These are phyloP conservation scores for Botryotinia convoluta DNA, from an alignment of 2,329 filamentous ascomycete genomes.

Conservation along the genomic window DNA sequence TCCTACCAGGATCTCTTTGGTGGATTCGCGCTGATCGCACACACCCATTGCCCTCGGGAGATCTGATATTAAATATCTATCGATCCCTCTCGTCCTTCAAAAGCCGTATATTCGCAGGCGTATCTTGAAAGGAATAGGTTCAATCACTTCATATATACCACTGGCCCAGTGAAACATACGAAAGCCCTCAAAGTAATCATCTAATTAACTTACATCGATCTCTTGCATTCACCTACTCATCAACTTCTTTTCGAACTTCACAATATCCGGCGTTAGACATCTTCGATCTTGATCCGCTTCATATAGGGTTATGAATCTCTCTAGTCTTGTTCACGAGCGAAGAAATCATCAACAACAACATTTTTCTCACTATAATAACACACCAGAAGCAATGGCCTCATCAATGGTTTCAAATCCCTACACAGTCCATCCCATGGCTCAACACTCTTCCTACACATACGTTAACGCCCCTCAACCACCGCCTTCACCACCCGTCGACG, in stretches of 20 bases:
- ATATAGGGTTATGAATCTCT: slow-evolving; percentile 39
- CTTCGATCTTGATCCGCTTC: slow-evolving; percentile 12
- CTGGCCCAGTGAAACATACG: slow-evolving; percentile 36
- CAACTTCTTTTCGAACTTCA: slow-evolving; percentile 2
- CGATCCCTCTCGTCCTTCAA: slow-evolving; percentile 42
- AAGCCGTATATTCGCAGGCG: slow-evolving; percentile 36
- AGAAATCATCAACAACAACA: slow-evolving; percentile 36
- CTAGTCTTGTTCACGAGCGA: slow-evolving; percentile 38
- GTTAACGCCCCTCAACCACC: slow-evolving; percentile 57
- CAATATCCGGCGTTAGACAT: slow-evolving; percentile 7
- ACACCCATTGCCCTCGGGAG: slow-evolving; percentile 48
- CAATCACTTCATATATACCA: slow-evolving; percentile 16
- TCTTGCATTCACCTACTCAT: not conserved
- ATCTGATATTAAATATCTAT: slow-evolving; percentile 48
- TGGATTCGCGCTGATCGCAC: slow-evolving; percentile 51
- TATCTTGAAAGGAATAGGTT: slow-evolving; percentile 29
- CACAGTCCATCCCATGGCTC: slow-evolving; percentile 46
- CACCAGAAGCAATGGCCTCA: slow-evolving; percentile 44
- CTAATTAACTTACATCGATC: slow-evolving; percentile 24
- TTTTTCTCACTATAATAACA: slow-evolving; percentile 36
- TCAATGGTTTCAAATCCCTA: slow-evolving; percentile 47
- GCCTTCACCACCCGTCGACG: slow-evolving; percentile 73
- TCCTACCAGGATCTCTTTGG: slow-evolving; percentile 47
- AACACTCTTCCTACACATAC: slow-evolving; percentile 48
- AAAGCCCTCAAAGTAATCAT: slow-evolving; percentile 33